Evolutionary conservation across 2,329 filamentous ascomycete species (phyloP).

Genomic region (Fusarium proliferatum): DNA sequence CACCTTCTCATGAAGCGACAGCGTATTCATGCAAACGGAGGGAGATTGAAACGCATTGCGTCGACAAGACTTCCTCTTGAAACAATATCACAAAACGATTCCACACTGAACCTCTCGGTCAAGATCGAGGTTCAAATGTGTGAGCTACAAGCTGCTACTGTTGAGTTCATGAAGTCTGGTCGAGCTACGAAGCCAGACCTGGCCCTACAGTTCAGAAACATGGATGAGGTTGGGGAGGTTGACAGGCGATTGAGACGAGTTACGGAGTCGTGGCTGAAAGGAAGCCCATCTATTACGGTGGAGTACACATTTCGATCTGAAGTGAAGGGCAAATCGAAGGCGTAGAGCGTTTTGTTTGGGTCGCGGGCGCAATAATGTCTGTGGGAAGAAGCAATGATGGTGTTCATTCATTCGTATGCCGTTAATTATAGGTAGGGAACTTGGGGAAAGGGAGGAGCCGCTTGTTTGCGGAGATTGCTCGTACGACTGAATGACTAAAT

Average conservation of each 20-base stretch:
- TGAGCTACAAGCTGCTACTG: slow-evolving; percentile 15
- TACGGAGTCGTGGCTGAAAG: slow-evolving; percentile 40
- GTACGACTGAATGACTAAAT: slow-evolving; percentile 19
- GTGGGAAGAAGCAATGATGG: slow-evolving; percentile 7
- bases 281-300: slow-evolving; percentile 23
- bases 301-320: slow-evolving; percentile 42
- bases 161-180: slow-evolving; percentile 17
- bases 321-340: slow-evolving; percentile 44
- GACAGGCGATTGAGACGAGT: slow-evolving; percentile 34
- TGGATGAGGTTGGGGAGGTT: slow-evolving; percentile 41
- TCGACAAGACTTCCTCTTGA: slow-evolving; percentile 44
- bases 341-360: slow-evolving; percentile 21
- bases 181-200: slow-evolving; percentile 4
- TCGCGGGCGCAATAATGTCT: slow-evolving; percentile 2
- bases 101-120: slow-evolving; percentile 29
- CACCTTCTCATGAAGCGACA: slow-evolving; percentile 36
- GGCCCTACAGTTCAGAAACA: slow-evolving; percentile 37
- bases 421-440: neutral
- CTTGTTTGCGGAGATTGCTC: slow-evolving; percentile 23
- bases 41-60: slow-evolving; percentile 34
- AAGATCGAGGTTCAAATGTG: slow-evolving; percentile 9
- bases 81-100: slow-evolving; percentile 31
- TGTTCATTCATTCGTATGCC: neutral
- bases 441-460: neutral
- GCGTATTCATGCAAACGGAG: slow-evolving; percentile 26